Percentiles rank a stretch among this genome's conserved stretches.
phyloP scores from a whole-genome alignment of 2,329 filamentous ascomycete genomes.

The Periconia sp. region DNA sequence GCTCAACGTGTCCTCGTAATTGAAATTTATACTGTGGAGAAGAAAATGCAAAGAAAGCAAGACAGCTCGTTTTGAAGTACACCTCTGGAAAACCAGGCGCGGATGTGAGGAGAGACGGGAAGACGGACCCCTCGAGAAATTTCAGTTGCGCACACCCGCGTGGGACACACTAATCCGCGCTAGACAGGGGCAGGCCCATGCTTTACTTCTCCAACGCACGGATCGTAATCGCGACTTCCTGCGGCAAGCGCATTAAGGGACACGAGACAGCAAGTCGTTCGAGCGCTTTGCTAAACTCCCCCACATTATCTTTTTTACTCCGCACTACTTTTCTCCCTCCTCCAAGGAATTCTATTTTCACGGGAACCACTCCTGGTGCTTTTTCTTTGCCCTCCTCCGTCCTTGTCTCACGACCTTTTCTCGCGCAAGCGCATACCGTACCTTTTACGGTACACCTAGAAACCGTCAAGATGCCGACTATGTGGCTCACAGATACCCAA shows the following conservation, averaged over 20 bases:
- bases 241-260: slow-evolving; percentile 16
- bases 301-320: background rate
- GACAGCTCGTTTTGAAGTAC: background rate
- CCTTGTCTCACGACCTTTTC: background rate
- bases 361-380: background rate
- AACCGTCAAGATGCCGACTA: slow-evolving; percentile 65
- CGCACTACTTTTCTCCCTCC: background rate
- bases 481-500: slow-evolving; percentile 96
- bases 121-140: slow-evolving; percentile 10
- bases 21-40: too few species aligned
- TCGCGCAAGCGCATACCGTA: background rate
- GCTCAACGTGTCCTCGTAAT: too few species aligned
- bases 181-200: slow-evolving; percentile 26
- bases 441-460: background rate
- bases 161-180: slow-evolving; percentile 8
- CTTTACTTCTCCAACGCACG: slow-evolving; percentile 5
- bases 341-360: too few species aligned
- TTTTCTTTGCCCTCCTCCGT: background rate
- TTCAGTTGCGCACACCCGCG: slow-evolving; percentile 19
- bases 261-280: slow-evolving; percentile 30
- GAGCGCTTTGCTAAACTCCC: background rate
- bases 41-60: too few species aligned
- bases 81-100: background rate
- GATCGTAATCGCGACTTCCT: slow-evolving; percentile 16
- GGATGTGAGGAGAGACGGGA: slow-evolving; percentile 1